Conservation (phyloP, 2,329 filamentous ascomycete genomes). For the Paraconiothyrium sp. region DNA sequence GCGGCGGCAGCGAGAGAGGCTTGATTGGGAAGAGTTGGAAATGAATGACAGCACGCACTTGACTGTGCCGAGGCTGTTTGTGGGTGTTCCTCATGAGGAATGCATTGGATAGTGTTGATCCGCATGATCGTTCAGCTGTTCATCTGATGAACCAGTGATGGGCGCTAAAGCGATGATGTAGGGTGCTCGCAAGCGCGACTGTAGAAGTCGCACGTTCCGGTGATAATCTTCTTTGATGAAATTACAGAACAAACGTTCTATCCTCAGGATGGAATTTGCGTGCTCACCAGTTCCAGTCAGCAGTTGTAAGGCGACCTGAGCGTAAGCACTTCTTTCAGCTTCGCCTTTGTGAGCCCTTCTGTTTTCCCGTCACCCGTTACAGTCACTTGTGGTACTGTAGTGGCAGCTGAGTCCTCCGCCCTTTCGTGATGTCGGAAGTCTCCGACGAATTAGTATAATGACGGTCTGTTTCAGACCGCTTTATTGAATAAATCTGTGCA, state of each 20-base stretch:
- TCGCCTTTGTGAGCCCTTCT: not conserved
- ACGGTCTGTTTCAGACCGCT: not conserved
- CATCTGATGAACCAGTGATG: not conserved
- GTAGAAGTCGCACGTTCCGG: not conserved
- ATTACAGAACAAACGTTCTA: too few relatives aligned
- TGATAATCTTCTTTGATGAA: not conserved
- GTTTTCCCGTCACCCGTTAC: not conserved
- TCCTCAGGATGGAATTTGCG: not conserved
- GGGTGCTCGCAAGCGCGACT: not conserved
- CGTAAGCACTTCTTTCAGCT: constrained; percentile 11
- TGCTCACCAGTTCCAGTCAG: not conserved
- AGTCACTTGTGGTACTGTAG: not conserved
- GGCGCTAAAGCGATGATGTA: not conserved
- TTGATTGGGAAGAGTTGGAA: not conserved
- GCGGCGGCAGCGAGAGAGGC: not conserved
- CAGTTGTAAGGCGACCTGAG: constrained; percentile 7
- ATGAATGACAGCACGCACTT: not conserved
- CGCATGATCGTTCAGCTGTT: not conserved
- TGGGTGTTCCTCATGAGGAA: not conserved
- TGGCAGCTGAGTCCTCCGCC: constrained; percentile 7
- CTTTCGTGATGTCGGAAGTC: not conserved
- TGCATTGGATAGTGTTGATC: not conserved
- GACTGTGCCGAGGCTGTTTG: not conserved
- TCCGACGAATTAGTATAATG: not conserved
- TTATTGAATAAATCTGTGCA: not conserved